phyloP scores from a whole-genome alignment of 805 yeast genomes.

The Saturnispora zaruensis region DNA sequence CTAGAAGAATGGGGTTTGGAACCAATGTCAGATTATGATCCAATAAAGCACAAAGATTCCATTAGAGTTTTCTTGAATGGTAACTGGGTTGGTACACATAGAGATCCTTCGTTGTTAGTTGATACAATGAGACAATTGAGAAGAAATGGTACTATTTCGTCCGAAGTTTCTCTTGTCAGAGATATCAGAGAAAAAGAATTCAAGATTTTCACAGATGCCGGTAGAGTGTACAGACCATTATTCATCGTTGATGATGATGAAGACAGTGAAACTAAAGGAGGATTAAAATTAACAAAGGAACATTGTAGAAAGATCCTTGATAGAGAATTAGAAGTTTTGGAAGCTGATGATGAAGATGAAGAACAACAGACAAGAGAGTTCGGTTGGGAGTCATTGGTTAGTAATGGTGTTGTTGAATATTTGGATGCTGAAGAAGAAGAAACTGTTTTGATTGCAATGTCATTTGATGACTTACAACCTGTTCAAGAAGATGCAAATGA shows the following conservation, averaged over 20 bases:
- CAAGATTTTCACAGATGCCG: slow-evolving; percentile 95
- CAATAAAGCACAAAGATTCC: slow-evolving; percentile 82
- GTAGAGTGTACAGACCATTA: slow-evolving; percentile 94
- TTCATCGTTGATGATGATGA: slow-evolving; percentile 87
- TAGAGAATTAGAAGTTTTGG: slow-evolving; percentile 50
- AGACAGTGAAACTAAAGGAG: slow-evolving; percentile 60
- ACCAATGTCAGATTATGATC: slow-evolving; percentile 91
- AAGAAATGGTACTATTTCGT: slow-evolving; percentile 90
- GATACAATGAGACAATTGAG: slow-evolving; percentile 86
- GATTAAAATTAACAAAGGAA: slow-evolving; percentile 74
- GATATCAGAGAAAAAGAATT: slow-evolving; percentile 96
- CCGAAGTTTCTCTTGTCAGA: slow-evolving; percentile 94
- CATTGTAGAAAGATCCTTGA: slow-evolving; percentile 66
- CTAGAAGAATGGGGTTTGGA: slow-evolving; percentile 99
- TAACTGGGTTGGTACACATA: slow-evolving; percentile 98
- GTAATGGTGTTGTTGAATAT: slow-evolving; percentile 86
- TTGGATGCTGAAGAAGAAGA: slow-evolving; percentile 99
- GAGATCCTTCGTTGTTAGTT: slow-evolving; percentile 89
- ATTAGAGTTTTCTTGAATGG: slow-evolving; percentile 96
- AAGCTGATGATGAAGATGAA: slow-evolving; percentile 37
- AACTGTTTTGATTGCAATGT: slow-evolving; percentile 97
- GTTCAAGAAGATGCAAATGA: slow-evolving; percentile 30
- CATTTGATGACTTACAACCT: slow-evolving; percentile 89
- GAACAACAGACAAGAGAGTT: slow-evolving; percentile 38
- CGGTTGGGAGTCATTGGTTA: slow-evolving; percentile 80